Evolutionary conservation across 768 basidiomycete genomes (phyloP).

Genomic region (Boletus eberwhitei): DNA sequence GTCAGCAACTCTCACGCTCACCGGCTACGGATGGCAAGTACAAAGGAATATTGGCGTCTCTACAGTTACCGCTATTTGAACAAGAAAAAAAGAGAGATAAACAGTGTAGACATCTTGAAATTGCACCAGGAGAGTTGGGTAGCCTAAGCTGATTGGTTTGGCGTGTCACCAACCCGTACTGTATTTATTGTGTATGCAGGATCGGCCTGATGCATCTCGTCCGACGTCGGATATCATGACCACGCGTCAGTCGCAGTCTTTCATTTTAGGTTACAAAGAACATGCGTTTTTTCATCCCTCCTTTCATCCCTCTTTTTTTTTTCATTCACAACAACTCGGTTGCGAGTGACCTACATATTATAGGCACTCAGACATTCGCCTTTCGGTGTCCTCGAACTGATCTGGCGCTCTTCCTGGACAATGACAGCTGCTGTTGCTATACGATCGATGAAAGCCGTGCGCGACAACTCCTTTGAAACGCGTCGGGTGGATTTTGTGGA

Average conservation of each 20-base stretch:
- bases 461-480: neutral
- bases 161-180: neutral
- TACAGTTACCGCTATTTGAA: too few species aligned
- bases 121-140: neutral
- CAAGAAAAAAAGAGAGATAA: too few species aligned
- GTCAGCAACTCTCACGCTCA: conserved; percentile 42
- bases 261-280: neutral
- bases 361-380: neutral
- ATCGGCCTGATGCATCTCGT: neutral
- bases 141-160: too few species aligned
- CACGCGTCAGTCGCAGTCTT: neutral
- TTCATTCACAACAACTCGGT: conserved; percentile 1
- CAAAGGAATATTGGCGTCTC: too few species aligned
- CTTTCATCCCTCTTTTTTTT: conserved; percentile 11
- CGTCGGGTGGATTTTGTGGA: conserved; percentile 6
- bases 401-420: neutral
- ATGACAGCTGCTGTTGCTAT: conserved; percentile 5
- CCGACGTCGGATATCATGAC: conserved; percentile 3
- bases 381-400: neutral
- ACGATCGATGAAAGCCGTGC: neutral
- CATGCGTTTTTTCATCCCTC: neutral
- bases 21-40: too few species aligned
- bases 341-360: neutral
- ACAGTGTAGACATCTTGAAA: too few species aligned
- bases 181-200: neutral